Percentiles rank a stretch among this genome's conserved stretches.
These are phyloP conservation scores for Pilatotrama ljubarskyi DNA, from an alignment of 768 basidiomycete genomes.

Conservation along the genomic window DNA sequence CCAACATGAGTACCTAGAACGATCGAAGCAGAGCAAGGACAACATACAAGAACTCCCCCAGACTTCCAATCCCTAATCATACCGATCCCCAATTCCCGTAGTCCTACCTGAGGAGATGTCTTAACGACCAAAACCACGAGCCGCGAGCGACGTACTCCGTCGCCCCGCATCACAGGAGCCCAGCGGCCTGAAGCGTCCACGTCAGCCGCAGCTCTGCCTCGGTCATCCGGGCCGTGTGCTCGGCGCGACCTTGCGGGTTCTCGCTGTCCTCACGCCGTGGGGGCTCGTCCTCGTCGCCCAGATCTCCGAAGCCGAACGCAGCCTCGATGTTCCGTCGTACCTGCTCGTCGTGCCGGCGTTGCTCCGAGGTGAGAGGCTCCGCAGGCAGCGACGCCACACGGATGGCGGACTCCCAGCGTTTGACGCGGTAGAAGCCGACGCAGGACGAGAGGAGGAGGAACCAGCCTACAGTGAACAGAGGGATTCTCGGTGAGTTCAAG, in stretches of 20 bases:
- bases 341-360: conserved; percentile 50
- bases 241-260: conserved; percentile 5
- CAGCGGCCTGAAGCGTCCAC: conserved; percentile 28
- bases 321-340: conserved; percentile 53
- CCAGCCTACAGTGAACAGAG: too few relatives aligned
- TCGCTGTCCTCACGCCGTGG: conserved; percentile 4
- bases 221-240: not conserved
- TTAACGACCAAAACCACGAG: not conserved
- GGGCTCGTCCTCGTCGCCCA: conserved; percentile 34
- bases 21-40: not conserved
- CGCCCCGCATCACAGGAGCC: conserved; percentile 21
- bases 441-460: conserved; percentile 85
- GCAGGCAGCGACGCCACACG: conserved; percentile 41
- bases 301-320: conserved; percentile 50
- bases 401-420: conserved; percentile 79
- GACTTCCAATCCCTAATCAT: not conserved
- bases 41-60: not conserved
- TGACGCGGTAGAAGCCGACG: conserved; percentile 81
- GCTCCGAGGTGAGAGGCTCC: conserved; percentile 43
- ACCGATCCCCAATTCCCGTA: not conserved
- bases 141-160: too few relatives aligned
- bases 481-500: too few relatives aligned
- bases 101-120: not conserved
- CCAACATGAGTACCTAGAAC: not conserved
- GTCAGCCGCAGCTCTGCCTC: conserved; percentile 29